A percentile compares a stretch with the other conserved stretches of the same genome.
Evolutionary conservation across 805 yeast genomes (phyloP).

Genomic region (Clavispora vitiphila): DNA sequence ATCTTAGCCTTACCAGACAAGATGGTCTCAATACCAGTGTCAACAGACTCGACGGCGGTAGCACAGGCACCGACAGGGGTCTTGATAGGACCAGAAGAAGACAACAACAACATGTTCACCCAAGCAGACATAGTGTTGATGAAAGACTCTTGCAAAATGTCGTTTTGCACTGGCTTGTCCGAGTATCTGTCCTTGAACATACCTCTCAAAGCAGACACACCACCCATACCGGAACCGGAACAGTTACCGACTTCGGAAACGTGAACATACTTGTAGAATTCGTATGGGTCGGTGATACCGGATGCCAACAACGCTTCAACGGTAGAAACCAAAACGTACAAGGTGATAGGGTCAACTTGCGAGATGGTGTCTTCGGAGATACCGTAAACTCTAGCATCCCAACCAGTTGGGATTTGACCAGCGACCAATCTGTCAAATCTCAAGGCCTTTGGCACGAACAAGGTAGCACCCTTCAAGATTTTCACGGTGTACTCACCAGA

Average conservation of each 20-base stretch:
- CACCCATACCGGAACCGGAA: conserved; percentile 99
- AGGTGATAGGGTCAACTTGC: conserved; percentile 95
- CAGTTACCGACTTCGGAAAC: conserved; percentile 99
- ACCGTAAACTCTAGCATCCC: conserved; percentile 95
- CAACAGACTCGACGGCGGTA: conserved; percentile 96
- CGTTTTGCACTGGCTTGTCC: conserved; percentile 95
- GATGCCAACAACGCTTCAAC: conserved; percentile 90
- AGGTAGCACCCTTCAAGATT: conserved; percentile 87
- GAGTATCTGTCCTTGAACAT: conserved; percentile 94
- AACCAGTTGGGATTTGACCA: conserved; percentile 97
- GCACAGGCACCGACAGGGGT: conserved; percentile 99
- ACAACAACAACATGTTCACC: conserved; percentile 96
- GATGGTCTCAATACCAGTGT: conserved; percentile 91
- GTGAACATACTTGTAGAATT: conserved; percentile 96
- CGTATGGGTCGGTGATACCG: conserved; percentile 98
- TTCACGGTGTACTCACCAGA: conserved; percentile 90
- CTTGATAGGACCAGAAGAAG: conserved; percentile 98
- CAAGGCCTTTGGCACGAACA: conserved; percentile 85
- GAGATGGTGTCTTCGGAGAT: conserved; percentile 85
- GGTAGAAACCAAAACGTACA: conserved; percentile 88
- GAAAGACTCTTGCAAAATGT: conserved; percentile 95
- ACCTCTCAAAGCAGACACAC: conserved; percentile 94
- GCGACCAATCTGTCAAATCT: conserved; percentile 72
- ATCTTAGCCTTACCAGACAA: conserved; percentile 92
- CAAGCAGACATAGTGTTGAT: conserved; percentile 99